Evolutionary conservation across 2,329 filamentous ascomycete genomes (phyloP).

Genomic region (Remersonia thermophila): DNA sequence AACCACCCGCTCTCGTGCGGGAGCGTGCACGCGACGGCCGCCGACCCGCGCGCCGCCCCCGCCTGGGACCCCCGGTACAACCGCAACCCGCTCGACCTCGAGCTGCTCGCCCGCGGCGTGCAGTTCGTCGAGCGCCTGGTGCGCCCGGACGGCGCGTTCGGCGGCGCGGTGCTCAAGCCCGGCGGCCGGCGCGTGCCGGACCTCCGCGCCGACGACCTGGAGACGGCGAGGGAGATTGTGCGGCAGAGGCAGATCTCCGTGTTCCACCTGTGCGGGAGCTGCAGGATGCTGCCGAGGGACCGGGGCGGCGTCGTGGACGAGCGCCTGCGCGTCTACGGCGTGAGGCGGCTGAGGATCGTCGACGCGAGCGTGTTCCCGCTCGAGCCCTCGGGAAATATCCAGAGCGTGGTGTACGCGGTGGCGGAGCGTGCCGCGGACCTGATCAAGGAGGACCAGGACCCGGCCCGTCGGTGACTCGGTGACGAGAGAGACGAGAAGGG

Average conservation of each 20-base stretch:
- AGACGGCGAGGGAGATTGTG: constrained; percentile 26
- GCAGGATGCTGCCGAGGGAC: constrained; percentile 17
- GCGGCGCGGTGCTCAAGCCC: constrained; percentile 26
- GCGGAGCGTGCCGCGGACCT: constrained; percentile 17
- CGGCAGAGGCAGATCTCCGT: constrained; percentile 23
- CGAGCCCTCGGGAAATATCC: constrained; percentile 16
- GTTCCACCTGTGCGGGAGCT: constrained; percentile 39
- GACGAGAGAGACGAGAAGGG: too few relatives aligned
- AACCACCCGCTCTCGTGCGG: constrained; percentile 51
- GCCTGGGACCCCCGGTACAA: constrained; percentile 45
- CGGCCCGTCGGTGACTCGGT: too few relatives aligned
- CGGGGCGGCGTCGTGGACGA: constrained; percentile 14
- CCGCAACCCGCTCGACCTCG: constrained; percentile 42
- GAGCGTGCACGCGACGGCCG: constrained; percentile 41
- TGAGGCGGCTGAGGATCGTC: constrained; percentile 10
- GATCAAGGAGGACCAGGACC: constrained; percentile 15
- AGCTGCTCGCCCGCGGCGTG: constrained; percentile 33
- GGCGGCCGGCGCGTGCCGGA: constrained; percentile 26
- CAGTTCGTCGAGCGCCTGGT: constrained; percentile 28
- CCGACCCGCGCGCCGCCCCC: constrained; percentile 29
- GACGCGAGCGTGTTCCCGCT: constrained; percentile 15
- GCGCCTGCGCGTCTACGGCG: constrained; percentile 13
- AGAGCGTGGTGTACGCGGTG: constrained; percentile 14
- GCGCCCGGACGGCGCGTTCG: constrained; percentile 27
- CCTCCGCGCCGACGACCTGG: constrained; percentile 21